Evolutionary conservation across 208 protist genomes (phyloP), one percentile per base, ranked within the genome.

Genomic region (Crithidia bombi): DNA sequence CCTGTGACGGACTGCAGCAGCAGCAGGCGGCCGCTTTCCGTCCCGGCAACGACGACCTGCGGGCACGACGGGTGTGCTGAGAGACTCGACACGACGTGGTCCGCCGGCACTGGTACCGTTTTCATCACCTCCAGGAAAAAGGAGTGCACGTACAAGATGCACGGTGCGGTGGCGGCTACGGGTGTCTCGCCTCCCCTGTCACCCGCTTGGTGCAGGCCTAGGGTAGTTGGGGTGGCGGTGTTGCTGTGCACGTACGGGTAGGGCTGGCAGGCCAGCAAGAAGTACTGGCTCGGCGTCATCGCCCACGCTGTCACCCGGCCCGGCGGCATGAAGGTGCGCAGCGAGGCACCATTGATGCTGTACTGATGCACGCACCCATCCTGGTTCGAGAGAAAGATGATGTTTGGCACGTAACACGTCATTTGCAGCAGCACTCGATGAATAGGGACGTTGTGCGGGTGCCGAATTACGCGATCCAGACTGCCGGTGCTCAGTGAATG

Each of bases 301-400:
- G 73, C 69, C 92, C 92, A 97, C 43, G 79, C 65, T 10, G 74
- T 88, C 38, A 97, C 81, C 2, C 79, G 78, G 5, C 90, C 90
- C 0, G 89, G 90, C 39, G 79, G 65, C 2, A 58, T 46, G 21
- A 91, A 73, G 12, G 81, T 89, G 28, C 86, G 92, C 65, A 97
- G 62, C 28, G 54, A n/a, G 0, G 83, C 81, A 36, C 92, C 92
- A 67, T 97, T 95, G 19, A 94, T 47, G 57, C 82, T 92, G 55
- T 89, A 74, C 75, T 95, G 92, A 69, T 93, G 85, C 28, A 97
- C 78, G 0, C 89, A 79, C 50, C 83, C 43, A 70, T 97, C 92
- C n/a, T 67, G 61, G 47, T 81, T 67, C 4, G 92, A 97, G 7
- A 79, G 57, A 43, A 87, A 88, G 30, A 97, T 46, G n/a, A 95